Evolutionary conservation across 2,329 filamentous ascomycete genomes (phyloP), one percentile per base, ranked within the genome.

Genomic region (Plectosphaerella plurivora): DNA sequence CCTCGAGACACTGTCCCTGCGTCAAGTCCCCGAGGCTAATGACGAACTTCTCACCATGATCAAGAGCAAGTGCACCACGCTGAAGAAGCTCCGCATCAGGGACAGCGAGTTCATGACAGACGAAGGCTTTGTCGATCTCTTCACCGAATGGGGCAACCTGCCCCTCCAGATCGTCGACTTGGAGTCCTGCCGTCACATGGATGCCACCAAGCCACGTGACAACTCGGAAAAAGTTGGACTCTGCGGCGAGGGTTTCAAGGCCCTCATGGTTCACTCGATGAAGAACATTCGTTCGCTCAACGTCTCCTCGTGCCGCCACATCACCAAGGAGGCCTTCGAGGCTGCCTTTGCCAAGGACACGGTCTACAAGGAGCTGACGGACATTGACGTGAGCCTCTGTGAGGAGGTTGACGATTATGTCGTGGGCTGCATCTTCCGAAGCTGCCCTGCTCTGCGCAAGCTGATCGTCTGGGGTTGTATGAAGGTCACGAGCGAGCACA

Each of bases 201-300:
- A 96, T 64, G 83, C 89, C 53, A 72, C 75, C 47, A 81, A 81
- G 24, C 87, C 90, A 0, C 79, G 85, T 20, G 82, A 84, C 5
- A 85, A 86, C 46, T 78, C 82, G 0, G 72, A 84, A 52, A 76
- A 79, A 22, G 72, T 93, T 45, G 93, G 92, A 2, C 77, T 97
- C 33, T 90, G 87, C 50, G 87, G 84, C 1, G 70, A 79, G 6
- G 91, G 88, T 0, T 93, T 97, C 71, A 74, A 79, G 57, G 89
- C 90, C 0, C 71, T 97, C 44, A 96, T 97, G 89, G 72, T 74
- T 1, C 93, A 97, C 65, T 96, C 91, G 0, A 89, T 89, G 4
- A 64, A 71, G 1, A 75, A 71, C 11, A 69, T 97, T 2, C 76
- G 78, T 54, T 73, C 79, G 41, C 74, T 97, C 35, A 89, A 95